phyloP scores from a whole-genome alignment of 192 early-diverging fungal species.

The Linnemannia schmuckeri region DNA sequence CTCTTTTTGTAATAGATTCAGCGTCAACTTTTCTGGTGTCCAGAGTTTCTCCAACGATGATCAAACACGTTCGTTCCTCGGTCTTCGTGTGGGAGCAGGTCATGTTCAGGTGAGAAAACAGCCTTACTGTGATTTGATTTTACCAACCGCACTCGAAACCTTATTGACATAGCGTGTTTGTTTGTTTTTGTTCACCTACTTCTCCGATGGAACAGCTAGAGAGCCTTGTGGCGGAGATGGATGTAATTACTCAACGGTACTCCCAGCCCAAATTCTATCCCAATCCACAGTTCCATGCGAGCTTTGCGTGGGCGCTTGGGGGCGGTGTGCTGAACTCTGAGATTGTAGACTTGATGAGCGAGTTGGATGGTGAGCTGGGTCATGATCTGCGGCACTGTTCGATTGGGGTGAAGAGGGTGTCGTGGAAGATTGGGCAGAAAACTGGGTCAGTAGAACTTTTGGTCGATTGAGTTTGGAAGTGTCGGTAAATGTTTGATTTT shows the following conservation, averaged over 20 bases:
- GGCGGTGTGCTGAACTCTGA: conserved; percentile 20
- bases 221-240: conserved; percentile 44
- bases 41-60: conserved; percentile 49
- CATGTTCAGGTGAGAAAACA: conserved; percentile 32
- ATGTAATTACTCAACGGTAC: conserved; percentile 30
- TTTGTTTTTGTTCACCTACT: not conserved
- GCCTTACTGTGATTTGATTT: not conserved
- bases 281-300: conserved; percentile 46
- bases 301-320: conserved; percentile 52
- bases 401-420: conserved; percentile 19
- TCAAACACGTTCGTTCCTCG: conserved; percentile 42
- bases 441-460: conserved; percentile 26
- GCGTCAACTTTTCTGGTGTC: conserved; percentile 33
- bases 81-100: conserved; percentile 45
- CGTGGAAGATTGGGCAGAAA: conserved; percentile 44
- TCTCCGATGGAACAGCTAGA: conserved; percentile 17
- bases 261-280: conserved; percentile 41
- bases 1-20: conserved; percentile 14
- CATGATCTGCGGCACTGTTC: conserved; percentile 35
- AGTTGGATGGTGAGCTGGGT: conserved; percentile 15
- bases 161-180: not conserved
- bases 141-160: too few species aligned
- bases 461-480: not conserved
- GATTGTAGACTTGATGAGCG: conserved; percentile 7
- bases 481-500: not conserved